Evolutionary conservation across 2,329 filamentous ascomycete genomes (phyloP).

Genomic region (Beauveria caledonica): DNA sequence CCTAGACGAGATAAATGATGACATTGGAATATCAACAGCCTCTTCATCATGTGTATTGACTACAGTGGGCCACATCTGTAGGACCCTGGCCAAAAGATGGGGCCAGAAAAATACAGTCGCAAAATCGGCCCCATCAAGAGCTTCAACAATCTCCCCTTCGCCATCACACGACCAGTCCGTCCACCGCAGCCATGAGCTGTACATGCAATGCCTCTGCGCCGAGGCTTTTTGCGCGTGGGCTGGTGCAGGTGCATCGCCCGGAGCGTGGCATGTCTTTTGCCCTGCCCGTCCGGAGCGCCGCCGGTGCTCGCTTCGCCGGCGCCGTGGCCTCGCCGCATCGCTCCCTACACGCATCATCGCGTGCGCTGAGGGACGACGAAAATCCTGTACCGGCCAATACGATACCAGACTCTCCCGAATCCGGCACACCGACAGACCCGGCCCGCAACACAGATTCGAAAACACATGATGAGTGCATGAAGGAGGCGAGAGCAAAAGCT

Average conservation of each 20-base stretch:
- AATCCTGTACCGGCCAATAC: neutral
- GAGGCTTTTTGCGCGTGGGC: slow-evolving; percentile 39
- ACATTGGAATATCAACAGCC: neutral
- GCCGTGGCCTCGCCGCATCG: neutral
- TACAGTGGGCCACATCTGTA: neutral
- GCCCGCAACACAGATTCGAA: neutral
- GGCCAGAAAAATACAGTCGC: slow-evolving; percentile 1
- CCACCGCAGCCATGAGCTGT: slow-evolving; percentile 35
- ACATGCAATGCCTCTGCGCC: slow-evolving; percentile 38
- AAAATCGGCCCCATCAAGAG: neutral
- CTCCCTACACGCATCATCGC: neutral
- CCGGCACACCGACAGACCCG: neutral
- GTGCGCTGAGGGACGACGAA: neutral
- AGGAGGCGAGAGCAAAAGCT: neutral
- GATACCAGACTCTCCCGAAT: neutral
- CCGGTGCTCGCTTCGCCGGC: neutral
- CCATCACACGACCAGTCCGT: slow-evolving; percentile 2
- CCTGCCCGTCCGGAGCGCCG: neutral
- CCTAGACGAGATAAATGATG: too few relatives aligned
- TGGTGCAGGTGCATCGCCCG: slow-evolving; percentile 32
- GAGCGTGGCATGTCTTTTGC: slow-evolving; percentile 14
- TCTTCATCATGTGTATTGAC: neutral
- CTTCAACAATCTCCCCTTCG: neutral
- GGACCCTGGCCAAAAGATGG: neutral
- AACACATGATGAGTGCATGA: neutral